Conservation (phyloP, 1,284 basidiomycete species). For the Puccinia hordei region DNA sequence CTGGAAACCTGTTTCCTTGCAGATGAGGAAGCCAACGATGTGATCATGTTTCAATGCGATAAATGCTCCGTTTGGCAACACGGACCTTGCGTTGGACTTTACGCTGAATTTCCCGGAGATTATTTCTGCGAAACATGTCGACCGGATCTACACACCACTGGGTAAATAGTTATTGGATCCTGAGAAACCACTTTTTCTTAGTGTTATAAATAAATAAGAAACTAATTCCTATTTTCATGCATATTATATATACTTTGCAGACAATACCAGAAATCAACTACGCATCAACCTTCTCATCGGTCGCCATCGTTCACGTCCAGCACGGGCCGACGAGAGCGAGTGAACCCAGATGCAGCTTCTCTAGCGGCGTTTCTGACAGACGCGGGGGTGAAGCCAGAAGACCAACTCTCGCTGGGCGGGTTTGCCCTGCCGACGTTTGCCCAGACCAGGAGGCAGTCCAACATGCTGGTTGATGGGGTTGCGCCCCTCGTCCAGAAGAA, state of each 20-base stretch:
- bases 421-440: slow-evolving; percentile 37
- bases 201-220: not conserved
- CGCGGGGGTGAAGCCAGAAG: slow-evolving; percentile 40
- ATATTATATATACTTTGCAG: not conserved
- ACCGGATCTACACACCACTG: slow-evolving; percentile 73
- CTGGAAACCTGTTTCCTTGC: slow-evolving; percentile 53
- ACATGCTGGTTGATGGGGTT: slow-evolving; percentile 28
- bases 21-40: slow-evolving; percentile 69
- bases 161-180: slow-evolving; percentile 47
- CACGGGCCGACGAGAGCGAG: slow-evolving; percentile 29
- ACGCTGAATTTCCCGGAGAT: slow-evolving; percentile 65
- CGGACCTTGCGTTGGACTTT: slow-evolving; percentile 91
- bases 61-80: slow-evolving; percentile 98
- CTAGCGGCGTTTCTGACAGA: slow-evolving; percentile 36
- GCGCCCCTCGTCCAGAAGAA: not conserved
- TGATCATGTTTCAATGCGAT: slow-evolving; percentile 94
- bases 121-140: slow-evolving; percentile 92
- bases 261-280: slow-evolving; percentile 37
- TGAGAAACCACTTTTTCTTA: slow-evolving; percentile 36
- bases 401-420: slow-evolving; percentile 36
- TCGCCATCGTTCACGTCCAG: slow-evolving; percentile 31
- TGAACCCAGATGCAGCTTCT: slow-evolving; percentile 33
- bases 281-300: not conserved
- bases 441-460: slow-evolving; percentile 37
- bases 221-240: slow-evolving; percentile 49